These are phyloP conservation scores for Fragaria nilgerrensis DNA, from an alignment of 306 rosid species.

Conservation along the genomic window DNA sequence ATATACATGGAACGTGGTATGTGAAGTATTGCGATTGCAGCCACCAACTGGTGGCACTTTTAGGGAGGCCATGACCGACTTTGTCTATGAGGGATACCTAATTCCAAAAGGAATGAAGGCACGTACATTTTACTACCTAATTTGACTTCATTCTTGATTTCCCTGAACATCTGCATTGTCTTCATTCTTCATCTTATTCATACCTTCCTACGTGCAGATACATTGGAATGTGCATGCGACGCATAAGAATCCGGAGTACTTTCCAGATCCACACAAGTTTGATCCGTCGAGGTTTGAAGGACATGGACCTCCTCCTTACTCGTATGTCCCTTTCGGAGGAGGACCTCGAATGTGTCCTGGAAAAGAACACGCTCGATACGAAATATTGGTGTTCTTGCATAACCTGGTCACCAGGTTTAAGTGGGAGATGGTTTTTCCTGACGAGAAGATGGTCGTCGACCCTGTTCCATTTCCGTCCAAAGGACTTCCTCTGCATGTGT, in stretches of 20 bases:
- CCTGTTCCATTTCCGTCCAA: too few species aligned
- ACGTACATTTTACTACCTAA: too few species aligned
- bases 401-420: too few species aligned
- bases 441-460: too few species aligned
- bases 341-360: constrained; percentile 30
- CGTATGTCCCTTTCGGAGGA: constrained; percentile 29
- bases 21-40: constrained; percentile 18
- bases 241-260: constrained; percentile 9
- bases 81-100: constrained; percentile 11
- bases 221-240: constrained; percentile 1
- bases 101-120: constrained; percentile 25
- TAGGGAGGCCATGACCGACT: constrained; percentile 17
- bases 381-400: too few species aligned
- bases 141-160: too few species aligned
- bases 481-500: too few species aligned
- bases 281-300: constrained; percentile 27
- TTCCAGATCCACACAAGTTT: not conserved
- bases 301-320: constrained; percentile 4
- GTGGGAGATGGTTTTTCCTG: too few species aligned
- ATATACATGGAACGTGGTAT: constrained; percentile 26
- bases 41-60: constrained; percentile 15
- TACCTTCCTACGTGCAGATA: not conserved
- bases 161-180: too few species aligned
- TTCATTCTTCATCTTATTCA: too few species aligned
- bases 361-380: constrained; percentile 3